Conservation (phyloP, 192 early-diverging fungal genomes). For the Spizellomyces punctatus region DNA sequence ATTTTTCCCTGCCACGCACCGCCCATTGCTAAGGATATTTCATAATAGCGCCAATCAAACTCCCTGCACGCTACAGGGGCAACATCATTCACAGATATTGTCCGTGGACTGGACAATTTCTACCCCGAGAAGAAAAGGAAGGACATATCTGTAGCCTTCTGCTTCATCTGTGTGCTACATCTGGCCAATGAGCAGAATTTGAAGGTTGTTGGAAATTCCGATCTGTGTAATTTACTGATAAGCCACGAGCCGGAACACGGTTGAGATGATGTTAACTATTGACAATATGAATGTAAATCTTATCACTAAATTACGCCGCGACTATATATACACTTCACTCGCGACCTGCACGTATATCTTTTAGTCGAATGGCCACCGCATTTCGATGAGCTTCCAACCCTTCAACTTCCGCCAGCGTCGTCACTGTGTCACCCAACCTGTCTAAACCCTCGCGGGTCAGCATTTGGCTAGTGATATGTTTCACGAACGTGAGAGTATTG, state of each 20-base stretch:
- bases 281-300: no score
- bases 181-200: slow-evolving; percentile 92
- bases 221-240: no score
- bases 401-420: slow-evolving; percentile 91
- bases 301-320: no score
- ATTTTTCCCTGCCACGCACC: no score
- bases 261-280: no score
- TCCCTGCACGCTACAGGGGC: neutral
- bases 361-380: slow-evolving; percentile 90
- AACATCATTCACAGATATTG: slow-evolving; percentile 71
- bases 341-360: slow-evolving; percentile 40
- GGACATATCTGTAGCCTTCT: slow-evolving; percentile 96
- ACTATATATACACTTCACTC: no score
- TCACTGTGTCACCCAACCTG: slow-evolving; percentile 83
- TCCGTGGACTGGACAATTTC: slow-evolving; percentile 68
- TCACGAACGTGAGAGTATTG: slow-evolving; percentile 93
- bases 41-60: no score
- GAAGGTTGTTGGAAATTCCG: slow-evolving; percentile 54
- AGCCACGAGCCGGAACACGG: no score
- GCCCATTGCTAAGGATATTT: no score
- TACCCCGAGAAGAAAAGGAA: slow-evolving; percentile 79
- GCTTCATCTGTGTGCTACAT: slow-evolving; percentile 97
- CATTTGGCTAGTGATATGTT: slow-evolving; percentile 95
- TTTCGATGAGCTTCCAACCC: slow-evolving; percentile 96
- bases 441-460: slow-evolving; percentile 87